A percentile compares a stretch with the other conserved stretches of the same genome.
Conservation (phyloP, 108 stramenopile genomes). For the Craspedostauros australis region DNA sequence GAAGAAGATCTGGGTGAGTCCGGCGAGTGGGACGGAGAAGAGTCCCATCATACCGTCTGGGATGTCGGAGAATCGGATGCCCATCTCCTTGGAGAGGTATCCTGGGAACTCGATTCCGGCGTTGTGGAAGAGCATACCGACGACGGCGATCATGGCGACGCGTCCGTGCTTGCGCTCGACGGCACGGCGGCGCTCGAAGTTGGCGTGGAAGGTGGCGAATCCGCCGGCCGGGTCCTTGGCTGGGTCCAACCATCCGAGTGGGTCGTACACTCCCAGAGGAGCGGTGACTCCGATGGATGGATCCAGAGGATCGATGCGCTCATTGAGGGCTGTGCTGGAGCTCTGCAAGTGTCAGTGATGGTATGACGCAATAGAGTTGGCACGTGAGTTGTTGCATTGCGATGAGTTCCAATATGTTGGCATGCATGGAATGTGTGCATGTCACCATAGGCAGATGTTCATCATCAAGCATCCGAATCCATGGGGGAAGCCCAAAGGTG, state of each 20-base stretch:
- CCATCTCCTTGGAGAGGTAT: constrained; percentile 30
- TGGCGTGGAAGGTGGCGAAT: constrained; percentile 25
- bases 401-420: no score
- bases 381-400: no score
- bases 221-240: constrained; percentile 17
- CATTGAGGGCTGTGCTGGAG: constrained; percentile 2
- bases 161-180: constrained; percentile 76
- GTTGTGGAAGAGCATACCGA: constrained; percentile 37
- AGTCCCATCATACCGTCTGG: constrained; percentile 29
- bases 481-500: no score
- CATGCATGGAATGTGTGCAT: no score
- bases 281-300: constrained; percentile 29
- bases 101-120: constrained; percentile 28
- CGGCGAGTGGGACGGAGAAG: constrained; percentile 29
- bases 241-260: constrained; percentile 30
- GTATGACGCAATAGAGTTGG: no score
- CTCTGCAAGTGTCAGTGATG: neutral
- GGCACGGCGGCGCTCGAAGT: constrained; percentile 34
- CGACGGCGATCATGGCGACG: constrained; percentile 60
- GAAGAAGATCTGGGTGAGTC: constrained; percentile 31
- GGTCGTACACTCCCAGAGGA: constrained; percentile 38
- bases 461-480: no score
- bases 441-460: no score
- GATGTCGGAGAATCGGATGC: constrained; percentile 34
- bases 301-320: constrained; percentile 4